Percentiles rank a stretch among this genome's conserved stretches.
These are phyloP conservation scores for Parmelia sp. DNA, from an alignment of 495 filamentous ascomycete species.

Conservation along the genomic window DNA sequence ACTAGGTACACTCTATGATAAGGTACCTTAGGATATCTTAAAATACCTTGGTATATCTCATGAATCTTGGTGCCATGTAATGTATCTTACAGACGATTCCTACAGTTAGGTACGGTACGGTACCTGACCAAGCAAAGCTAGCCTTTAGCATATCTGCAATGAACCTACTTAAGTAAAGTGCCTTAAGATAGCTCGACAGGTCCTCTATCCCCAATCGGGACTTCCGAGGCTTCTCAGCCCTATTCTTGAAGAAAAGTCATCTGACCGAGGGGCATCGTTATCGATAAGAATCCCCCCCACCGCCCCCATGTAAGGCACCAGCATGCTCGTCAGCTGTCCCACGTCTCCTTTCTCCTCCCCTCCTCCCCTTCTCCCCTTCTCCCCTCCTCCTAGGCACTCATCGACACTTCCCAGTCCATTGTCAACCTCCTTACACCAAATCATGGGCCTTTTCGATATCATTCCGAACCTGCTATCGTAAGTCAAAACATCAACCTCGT, in stretches of 20 bases:
- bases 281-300: constrained; percentile 5
- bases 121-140: too few relatives aligned
- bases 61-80: too few relatives aligned
- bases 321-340: not conserved
- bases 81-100: too few relatives aligned
- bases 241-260: constrained; percentile 8
- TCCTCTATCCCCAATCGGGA: too few relatives aligned
- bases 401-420: not conserved
- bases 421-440: not conserved
- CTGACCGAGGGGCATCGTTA: constrained; percentile 5
- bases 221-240: not conserved
- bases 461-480: constrained; percentile 30
- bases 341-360: not conserved
- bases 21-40: too few relatives aligned
- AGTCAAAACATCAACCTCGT: constrained; percentile 17
- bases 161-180: too few relatives aligned
- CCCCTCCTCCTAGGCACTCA: too few relatives aligned
- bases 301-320: not conserved
- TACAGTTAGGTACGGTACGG: too few relatives aligned
- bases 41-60: too few relatives aligned
- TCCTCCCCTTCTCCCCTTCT: not conserved
- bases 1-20: too few relatives aligned
- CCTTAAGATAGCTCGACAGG: too few relatives aligned
- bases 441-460: constrained; percentile 45
- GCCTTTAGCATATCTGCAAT: too few relatives aligned